A percentile compares a stretch with the other conserved stretches of the same genome.
phyloP scores from a whole-genome alignment of 2,329 filamentous ascomycete genomes.

The Phaeosphaeria sp. region DNA sequence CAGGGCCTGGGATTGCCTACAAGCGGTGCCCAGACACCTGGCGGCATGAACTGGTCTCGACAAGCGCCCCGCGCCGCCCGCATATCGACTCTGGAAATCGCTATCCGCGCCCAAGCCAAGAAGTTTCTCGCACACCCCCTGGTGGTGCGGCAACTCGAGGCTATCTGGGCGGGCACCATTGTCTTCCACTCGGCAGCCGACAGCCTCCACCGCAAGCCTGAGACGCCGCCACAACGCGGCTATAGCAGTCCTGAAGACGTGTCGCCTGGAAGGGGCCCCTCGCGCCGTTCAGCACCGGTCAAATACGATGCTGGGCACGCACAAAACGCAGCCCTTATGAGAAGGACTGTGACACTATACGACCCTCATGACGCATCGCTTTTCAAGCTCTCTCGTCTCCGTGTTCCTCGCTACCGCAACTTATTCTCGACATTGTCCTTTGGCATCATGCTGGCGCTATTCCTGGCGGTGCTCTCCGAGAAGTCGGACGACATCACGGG shows the following conservation, averaged over 20 bases:
- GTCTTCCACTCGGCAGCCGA: conserved; percentile 92
- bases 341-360: conserved; percentile 84
- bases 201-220: conserved; percentile 73
- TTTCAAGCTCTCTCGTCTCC: conserved; percentile 87
- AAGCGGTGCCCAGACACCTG: conserved; percentile 35
- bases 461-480: conserved; percentile 79
- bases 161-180: conserved; percentile 95
- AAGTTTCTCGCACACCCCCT: conserved; percentile 90
- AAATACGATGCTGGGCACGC: conserved; percentile 33
- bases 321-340: conserved; percentile 52
- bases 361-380: conserved; percentile 88
- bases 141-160: conserved; percentile 93
- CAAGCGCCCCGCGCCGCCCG: conserved; percentile 65
- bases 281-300: conserved; percentile 33
- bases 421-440: conserved; percentile 89
- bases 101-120: conserved; percentile 91
- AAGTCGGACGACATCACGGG: conserved; percentile 81
- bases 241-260: conserved; percentile 29
- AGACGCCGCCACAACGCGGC: conserved; percentile 34
- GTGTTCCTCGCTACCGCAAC: conserved; percentile 90
- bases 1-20: conserved; percentile 72
- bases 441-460: conserved; percentile 82
- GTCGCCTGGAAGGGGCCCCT: conserved; percentile 41
- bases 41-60: conserved; percentile 31
- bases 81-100: conserved; percentile 90